Conservation (phyloP, 1,284 basidiomycete species). For the Lignosus rhinocerotis region DNA sequence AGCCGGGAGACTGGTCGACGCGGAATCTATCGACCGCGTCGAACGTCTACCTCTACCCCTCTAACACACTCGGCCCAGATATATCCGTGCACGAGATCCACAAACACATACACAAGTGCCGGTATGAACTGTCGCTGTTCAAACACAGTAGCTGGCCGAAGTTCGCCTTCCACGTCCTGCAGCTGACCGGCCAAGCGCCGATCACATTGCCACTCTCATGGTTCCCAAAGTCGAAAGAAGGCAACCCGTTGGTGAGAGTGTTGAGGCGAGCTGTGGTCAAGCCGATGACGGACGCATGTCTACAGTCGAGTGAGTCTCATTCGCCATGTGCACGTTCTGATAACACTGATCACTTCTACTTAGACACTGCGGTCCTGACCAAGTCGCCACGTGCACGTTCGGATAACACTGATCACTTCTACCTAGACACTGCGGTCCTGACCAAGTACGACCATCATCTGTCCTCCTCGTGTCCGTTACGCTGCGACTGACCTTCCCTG, state of each 20-base stretch:
- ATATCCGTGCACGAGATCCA: constrained; percentile 21
- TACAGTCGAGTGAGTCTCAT: constrained; percentile 27
- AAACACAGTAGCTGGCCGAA: constrained; percentile 32
- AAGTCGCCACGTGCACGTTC: constrained; percentile 20
- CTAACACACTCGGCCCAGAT: constrained; percentile 8
- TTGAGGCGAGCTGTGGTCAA: constrained; percentile 23
- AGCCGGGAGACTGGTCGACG: constrained; percentile 32
- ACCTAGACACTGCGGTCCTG: constrained; percentile 26
- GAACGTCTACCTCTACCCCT: constrained; percentile 28
- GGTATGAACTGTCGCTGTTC: constrained; percentile 30
- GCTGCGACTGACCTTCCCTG: neutral
- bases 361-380: constrained; percentile 29
- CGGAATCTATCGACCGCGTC: constrained; percentile 30
- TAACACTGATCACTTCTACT: too few species aligned
- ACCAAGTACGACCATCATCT: constrained; percentile 24
- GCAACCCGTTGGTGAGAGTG: constrained; percentile 4
- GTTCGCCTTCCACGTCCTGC: constrained; percentile 27
- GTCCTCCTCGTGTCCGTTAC: neutral
- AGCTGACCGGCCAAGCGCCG: constrained; percentile 30
- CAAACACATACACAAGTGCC: constrained; percentile 30
- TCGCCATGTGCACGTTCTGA: neutral
- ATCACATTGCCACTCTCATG: constrained; percentile 28
- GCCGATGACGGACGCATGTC: constrained; percentile 23
- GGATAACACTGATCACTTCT: neutral
- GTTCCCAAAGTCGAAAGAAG: constrained; percentile 20